A percentile compares a stretch with the other conserved stretches of the same genome.
These are phyloP conservation scores for Mesostigma viride DNA, from an alignment of 139 green algal species.

Conservation along the genomic window DNA sequence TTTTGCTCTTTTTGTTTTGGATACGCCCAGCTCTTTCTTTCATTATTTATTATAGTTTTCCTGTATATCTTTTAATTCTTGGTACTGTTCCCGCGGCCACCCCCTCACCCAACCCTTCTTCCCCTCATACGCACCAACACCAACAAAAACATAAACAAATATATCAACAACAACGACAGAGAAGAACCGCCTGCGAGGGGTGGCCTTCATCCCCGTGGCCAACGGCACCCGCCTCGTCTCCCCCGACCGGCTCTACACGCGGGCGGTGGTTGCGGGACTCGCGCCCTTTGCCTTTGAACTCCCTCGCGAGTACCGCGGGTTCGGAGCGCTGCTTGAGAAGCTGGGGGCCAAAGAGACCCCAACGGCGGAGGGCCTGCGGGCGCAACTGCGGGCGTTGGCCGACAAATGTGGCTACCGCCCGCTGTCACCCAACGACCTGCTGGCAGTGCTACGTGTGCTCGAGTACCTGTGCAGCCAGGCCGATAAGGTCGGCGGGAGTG, in stretches of 20 bases:
- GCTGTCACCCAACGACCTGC: too few species aligned
- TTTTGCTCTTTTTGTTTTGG: too few species aligned
- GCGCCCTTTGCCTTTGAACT: conserved; percentile 59
- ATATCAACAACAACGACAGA: conserved; percentile 7
- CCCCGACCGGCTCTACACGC: conserved; percentile 38
- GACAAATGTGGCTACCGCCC: too few species aligned
- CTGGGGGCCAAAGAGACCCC: conserved; percentile 43
- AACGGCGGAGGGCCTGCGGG: conserved; percentile 9
- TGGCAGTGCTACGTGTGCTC: too few species aligned
- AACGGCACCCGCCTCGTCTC: conserved; percentile 42
- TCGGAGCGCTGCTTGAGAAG: conserved; percentile 35
- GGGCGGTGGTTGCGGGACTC: conserved; percentile 31
- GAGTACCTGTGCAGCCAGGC: too few species aligned
- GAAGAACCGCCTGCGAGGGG: conserved; percentile 15
- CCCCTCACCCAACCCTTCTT: not conserved
- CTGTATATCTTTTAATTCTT: not conserved
- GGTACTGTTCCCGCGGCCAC: not conserved
- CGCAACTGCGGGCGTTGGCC: conserved; percentile 24
- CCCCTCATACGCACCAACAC: not conserved
- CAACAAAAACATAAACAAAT: too few species aligned
- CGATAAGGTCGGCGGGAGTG: too few species aligned
- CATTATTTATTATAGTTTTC: too few species aligned
- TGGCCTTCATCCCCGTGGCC: conserved; percentile 49
- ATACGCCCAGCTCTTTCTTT: too few species aligned
- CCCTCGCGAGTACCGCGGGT: conserved; percentile 21